phyloP scores from a whole-genome alignment of 2,329 filamentous ascomycete genomes.

The Botrytis paeoniae region DNA sequence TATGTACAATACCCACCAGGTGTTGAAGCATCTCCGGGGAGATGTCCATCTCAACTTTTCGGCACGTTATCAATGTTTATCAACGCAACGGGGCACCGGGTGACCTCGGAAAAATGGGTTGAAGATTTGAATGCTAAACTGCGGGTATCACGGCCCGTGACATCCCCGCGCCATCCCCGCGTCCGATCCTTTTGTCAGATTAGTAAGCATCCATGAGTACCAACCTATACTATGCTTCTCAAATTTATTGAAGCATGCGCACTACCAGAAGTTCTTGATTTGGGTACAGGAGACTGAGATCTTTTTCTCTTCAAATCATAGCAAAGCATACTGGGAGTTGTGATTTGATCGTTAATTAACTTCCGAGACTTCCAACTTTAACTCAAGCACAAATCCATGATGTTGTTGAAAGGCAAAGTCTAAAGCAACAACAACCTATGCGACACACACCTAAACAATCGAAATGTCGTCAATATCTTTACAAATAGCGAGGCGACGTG shows the following conservation, averaged over 20 bases:
- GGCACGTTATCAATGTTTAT: background rate
- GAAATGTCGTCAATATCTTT: background rate
- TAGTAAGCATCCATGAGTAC: background rate
- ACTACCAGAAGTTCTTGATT: no score
- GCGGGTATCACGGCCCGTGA: constrained; percentile 5
- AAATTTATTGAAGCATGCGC: background rate
- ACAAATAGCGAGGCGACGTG: background rate
- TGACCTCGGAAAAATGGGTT: background rate
- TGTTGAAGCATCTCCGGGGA: constrained; percentile 16
- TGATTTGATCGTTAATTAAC: background rate
- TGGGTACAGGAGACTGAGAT: no score
- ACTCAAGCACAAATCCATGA: background rate
- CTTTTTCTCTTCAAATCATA: background rate
- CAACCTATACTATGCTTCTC: background rate
- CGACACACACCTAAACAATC: background rate
- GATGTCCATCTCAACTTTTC: background rate
- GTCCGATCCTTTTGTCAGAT: background rate
- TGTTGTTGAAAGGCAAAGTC: background rate
- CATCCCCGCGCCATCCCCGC: constrained; percentile 9
- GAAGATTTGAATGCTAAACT: background rate
- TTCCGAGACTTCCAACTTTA: background rate
- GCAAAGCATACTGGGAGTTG: background rate
- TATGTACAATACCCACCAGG: background rate
- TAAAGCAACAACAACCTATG: background rate
- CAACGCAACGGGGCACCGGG: background rate